Base-by-base conservation (phyloP, 2,329 filamentous ascomycete species). In the Alternaria ethzedia region DNA sequence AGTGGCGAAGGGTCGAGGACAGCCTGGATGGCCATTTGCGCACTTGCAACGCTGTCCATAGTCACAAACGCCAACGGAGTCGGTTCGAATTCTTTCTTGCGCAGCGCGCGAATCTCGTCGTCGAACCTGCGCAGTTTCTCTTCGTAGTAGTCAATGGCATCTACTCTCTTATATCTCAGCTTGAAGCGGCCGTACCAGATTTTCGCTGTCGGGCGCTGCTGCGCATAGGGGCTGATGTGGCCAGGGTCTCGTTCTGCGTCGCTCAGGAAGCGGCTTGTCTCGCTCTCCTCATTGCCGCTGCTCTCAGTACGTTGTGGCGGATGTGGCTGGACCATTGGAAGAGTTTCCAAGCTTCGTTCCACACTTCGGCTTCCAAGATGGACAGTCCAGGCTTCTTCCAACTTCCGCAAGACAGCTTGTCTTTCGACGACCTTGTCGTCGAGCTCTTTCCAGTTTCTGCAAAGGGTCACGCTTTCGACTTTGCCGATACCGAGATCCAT, bases 11-110 rank as follows among this genome's bases (percentile, higher is more conserved):
- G 94, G 75, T 98, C 95, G 57, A 99, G 89, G 11, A 97, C 90
- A 5, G 96, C 94, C 80, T 99, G 96, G 46, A 97, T 93, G 23
- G 94, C 93, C 94, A 98, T 97, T 82, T 99, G 96, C 67, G 87
- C 89, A 20, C 94, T 91, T 13, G 94, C 92, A 54, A 97, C 96
- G 4, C 93, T 96, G 82, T 97, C 93, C 93, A 99, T 96, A 0
- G 96, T 98, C 43, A 99, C 92, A 79, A 99, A 97, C 1, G 96
- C 96, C 64, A 96, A 86, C 52, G 95, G 91, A 1, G 90, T 94
- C 0, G 96, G 86, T 6, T 86, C 83, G 72, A 94, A 98, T 4
- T 91, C 86, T 78, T 92, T 92, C 73, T 89, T 88, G 26, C 96
- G 88, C 11, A 93, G 88, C 8, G 81, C 81, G 8, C 82, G 80